phyloP scores from a whole-genome alignment of 2,329 filamentous ascomycete species.

The Acephala macrosclerotiorum region DNA sequence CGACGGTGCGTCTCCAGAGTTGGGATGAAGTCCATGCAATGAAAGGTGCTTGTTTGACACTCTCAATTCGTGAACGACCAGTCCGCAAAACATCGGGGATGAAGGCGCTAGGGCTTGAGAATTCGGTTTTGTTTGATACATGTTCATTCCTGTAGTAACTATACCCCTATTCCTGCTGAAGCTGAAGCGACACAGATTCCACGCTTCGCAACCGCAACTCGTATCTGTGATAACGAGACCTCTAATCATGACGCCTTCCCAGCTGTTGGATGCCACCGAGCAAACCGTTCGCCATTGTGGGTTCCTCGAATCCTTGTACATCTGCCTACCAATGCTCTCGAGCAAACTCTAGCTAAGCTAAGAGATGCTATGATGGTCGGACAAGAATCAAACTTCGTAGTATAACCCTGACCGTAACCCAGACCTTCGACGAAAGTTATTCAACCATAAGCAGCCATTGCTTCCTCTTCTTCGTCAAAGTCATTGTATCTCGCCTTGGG shows the following conservation, averaged over 20 bases:
- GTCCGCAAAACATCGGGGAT: background rate
- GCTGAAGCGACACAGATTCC: background rate
- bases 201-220: conserved; percentile 2
- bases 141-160: background rate
- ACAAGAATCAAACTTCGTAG: conserved; percentile 11
- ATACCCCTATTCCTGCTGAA: background rate
- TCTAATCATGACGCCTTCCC: conserved; percentile 10
- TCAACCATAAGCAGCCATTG: conserved; percentile 53
- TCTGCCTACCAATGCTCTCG: background rate
- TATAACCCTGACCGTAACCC: background rate
- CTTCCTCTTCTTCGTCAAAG: conserved; percentile 54
- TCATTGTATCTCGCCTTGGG: background rate
- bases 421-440: background rate
- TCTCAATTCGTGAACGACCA: background rate
- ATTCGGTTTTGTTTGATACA: background rate
- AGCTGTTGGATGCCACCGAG: conserved; percentile 12
- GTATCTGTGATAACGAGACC: background rate
- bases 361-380: conserved; percentile 18
- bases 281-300: background rate
- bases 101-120: background rate
- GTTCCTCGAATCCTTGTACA: background rate
- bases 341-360: background rate
- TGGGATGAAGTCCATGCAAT: too few relatives aligned
- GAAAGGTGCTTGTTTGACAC: background rate
- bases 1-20: too few relatives aligned